These are phyloP conservation scores for Mycosphaerella sp. DNA, from an alignment of 2,329 filamentous ascomycete species.

Conservation along the genomic window DNA sequence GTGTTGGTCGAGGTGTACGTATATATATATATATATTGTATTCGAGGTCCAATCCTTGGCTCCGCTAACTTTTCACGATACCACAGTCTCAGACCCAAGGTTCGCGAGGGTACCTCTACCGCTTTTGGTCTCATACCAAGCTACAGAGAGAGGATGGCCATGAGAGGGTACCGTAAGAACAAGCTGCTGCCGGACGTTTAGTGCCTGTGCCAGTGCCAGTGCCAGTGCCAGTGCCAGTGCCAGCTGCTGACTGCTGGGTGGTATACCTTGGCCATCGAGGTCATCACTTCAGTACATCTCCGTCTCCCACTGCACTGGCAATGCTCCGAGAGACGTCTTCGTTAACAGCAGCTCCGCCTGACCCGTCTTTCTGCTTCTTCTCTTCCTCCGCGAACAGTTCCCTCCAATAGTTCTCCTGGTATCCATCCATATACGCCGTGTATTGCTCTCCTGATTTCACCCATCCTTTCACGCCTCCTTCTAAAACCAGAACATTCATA, in stretches of 20 bases:
- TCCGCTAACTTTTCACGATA: background rate
- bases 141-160: too few relatives aligned
- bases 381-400: slow-evolving; percentile 33
- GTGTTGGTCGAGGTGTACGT: background rate
- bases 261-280: background rate
- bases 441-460: slow-evolving; percentile 38
- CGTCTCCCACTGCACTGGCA: slow-evolving; percentile 4
- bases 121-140: too few relatives aligned
- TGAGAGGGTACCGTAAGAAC: too few relatives aligned
- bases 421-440: slow-evolving; percentile 38
- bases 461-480: slow-evolving; percentile 43
- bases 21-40: too few relatives aligned
- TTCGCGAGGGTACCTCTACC: background rate
- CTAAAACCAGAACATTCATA: slow-evolving; percentile 40
- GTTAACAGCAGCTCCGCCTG: background rate
- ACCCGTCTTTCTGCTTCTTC: slow-evolving; percentile 8
- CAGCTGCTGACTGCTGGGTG: background rate
- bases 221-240: background rate
- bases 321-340: background rate
- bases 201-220: background rate
- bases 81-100: background rate
- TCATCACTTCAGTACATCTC: slow-evolving; percentile 5
- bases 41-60: background rate
- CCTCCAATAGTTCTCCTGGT: slow-evolving; percentile 39
- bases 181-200: background rate